A percentile compares a stretch with the other conserved stretches of the same genome.
phyloP scores from a whole-genome alignment of 2,329 filamentous ascomycete species.

The Cryphonectria naterciae region DNA sequence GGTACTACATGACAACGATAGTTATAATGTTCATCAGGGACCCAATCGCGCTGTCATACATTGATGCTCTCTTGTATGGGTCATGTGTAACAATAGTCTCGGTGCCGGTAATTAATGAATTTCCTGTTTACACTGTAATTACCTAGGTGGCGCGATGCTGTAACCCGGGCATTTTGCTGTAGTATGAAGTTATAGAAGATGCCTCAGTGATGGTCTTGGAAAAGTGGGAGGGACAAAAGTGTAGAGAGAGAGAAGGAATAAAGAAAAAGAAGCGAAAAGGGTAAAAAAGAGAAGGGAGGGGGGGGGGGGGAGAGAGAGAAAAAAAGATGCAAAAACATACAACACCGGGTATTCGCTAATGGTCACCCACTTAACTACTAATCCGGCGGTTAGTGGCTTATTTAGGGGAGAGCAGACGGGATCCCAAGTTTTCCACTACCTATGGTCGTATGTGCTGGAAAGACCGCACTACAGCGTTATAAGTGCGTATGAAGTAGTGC shows the following conservation, averaged over 20 bases:
- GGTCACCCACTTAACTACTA: slow-evolving; percentile 1
- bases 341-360: slow-evolving; percentile 1
- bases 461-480: neutral
- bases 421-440: neutral
- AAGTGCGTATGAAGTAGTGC: neutral
- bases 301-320: no score
- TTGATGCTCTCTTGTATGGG: neutral
- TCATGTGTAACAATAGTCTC: neutral
- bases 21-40: neutral
- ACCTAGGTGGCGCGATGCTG: no score
- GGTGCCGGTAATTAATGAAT: neutral
- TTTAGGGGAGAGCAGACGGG: neutral
- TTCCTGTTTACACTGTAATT: no score
- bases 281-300: no score
- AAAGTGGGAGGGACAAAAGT: neutral
- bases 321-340: neutral
- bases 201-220: neutral
- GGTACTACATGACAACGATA: neutral
- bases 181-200: neutral
- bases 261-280: neutral
- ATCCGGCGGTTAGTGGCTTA: slow-evolving; percentile 1
- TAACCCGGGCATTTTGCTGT: no score
- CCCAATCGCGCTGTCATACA: neutral
- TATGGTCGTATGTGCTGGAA: neutral
- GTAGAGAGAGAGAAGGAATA: neutral